Conservation (phyloP, 2,329 filamentous ascomycete genomes). For the Lachnellula occidentalis region DNA sequence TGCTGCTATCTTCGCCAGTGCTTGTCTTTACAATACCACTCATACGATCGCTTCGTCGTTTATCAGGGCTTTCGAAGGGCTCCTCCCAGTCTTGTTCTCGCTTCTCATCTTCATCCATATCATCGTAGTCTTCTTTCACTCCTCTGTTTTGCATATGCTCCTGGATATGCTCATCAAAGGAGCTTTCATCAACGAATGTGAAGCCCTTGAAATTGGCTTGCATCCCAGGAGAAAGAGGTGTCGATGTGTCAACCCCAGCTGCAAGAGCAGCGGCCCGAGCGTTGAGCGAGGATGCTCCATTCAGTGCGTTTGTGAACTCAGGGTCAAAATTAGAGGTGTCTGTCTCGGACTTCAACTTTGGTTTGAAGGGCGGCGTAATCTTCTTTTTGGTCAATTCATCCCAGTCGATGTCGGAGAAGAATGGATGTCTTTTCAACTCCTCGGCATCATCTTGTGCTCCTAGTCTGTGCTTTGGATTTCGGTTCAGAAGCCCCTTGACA, state of each 20-base stretch:
- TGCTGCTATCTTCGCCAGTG: slow-evolving; percentile 51
- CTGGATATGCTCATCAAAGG: slow-evolving; percentile 53
- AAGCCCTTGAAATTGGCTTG: slow-evolving; percentile 98
- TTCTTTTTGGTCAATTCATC: slow-evolving; percentile 80
- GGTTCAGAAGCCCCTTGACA: slow-evolving; percentile 93
- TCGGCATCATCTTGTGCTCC: slow-evolving; percentile 88
- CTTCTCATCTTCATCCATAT: slow-evolving; percentile 57
- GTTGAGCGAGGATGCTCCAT: slow-evolving; percentile 81
- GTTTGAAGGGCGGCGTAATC: slow-evolving; percentile 94
- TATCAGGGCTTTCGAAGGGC: slow-evolving; percentile 40
- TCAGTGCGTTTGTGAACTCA: slow-evolving; percentile 92
- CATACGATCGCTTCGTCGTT: slow-evolving; percentile 49
- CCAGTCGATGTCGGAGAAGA: slow-evolving; percentile 96
- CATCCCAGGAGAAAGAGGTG: slow-evolving; percentile 87
- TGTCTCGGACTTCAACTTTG: slow-evolving; percentile 89
- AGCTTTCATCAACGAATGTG: slow-evolving; percentile 97
- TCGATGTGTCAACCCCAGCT: slow-evolving; percentile 80
- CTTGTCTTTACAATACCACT: slow-evolving; percentile 56
- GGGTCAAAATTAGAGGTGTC: slow-evolving; percentile 98
- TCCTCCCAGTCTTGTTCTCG: slow-evolving; percentile 34
- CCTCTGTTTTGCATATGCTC: slow-evolving; percentile 63
- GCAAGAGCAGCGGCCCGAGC: slow-evolving; percentile 83
- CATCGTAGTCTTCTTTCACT: slow-evolving; percentile 48
- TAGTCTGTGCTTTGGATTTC: slow-evolving; percentile 91
- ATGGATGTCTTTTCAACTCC: slow-evolving; percentile 88